Evolutionary conservation across 2,329 filamentous ascomycete species (phyloP).

Genomic region (Cytospora piceae): DNA sequence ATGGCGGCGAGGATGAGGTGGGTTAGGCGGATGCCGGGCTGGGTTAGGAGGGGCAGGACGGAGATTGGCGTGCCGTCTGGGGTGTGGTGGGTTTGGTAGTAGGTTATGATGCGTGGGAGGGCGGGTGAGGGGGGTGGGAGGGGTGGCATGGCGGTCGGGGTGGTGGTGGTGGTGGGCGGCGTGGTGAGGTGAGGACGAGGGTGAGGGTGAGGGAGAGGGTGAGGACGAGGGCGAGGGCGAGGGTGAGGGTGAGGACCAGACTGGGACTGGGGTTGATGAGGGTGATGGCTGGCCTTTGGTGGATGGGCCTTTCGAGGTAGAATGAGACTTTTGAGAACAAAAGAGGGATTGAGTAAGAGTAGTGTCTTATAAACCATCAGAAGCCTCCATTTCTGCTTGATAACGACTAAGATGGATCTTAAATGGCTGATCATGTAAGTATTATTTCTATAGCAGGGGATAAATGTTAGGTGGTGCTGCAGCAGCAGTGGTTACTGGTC

Average conservation of each 20-base stretch:
- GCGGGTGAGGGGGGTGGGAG: conserved; percentile 32
- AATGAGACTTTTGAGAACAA: conserved; percentile 25
- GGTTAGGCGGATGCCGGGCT: conserved; percentile 52
- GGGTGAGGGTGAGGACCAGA: not conserved
- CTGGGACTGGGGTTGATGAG: not conserved
- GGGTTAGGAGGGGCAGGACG: conserved; percentile 46
- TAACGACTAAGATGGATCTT: conserved; percentile 9
- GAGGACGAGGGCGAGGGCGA: conserved; percentile 5
- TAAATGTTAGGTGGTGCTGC: not conserved
- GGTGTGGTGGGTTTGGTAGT: conserved; percentile 50
- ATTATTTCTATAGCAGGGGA: too few relatives aligned
- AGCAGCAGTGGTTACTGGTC: not conserved
- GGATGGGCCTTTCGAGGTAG: not conserved
- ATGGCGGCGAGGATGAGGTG: conserved; percentile 80
- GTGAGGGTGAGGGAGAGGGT: conserved; percentile 2
- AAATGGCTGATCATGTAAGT: conserved; percentile 19
- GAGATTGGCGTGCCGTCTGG: conserved; percentile 44
- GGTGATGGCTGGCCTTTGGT: not conserved
- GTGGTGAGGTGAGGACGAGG: conserved; percentile 6
- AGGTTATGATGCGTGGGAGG: conserved; percentile 41
- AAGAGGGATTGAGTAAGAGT: conserved; percentile 22
- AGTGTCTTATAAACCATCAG: conserved; percentile 28
- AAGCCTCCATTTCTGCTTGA: conserved; percentile 28
- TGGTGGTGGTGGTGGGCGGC: not conserved
- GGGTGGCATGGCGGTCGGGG: conserved; percentile 37